Percentiles rank a stretch among this genome's conserved stretches.
Conservation (phyloP, 2,329 filamentous ascomycete genomes). For the Calonectria ilicicola region DNA sequence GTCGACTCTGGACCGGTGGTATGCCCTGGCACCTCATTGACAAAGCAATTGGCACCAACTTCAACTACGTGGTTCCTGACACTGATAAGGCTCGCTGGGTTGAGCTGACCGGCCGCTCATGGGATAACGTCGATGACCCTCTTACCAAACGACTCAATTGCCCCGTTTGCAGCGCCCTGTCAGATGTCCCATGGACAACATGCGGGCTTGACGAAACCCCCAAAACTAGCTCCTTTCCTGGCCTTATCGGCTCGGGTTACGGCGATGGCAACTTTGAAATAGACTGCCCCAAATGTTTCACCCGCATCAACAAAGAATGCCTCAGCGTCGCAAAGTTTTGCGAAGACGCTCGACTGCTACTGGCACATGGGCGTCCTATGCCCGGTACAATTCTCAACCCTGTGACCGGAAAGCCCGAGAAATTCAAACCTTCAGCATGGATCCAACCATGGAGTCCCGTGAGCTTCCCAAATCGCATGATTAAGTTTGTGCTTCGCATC, state of each 20-base stretch:
- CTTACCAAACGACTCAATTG: constrained; percentile 60
- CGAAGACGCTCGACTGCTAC: constrained; percentile 61
- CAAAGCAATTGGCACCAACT: constrained; percentile 64
- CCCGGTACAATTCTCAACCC: constrained; percentile 75
- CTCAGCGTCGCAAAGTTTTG: constrained; percentile 70
- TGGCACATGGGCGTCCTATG: constrained; percentile 64
- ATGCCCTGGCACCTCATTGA: constrained; percentile 73
- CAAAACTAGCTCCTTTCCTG: constrained; percentile 30
- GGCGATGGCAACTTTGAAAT: constrained; percentile 67
- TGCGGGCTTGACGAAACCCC: constrained; percentile 39
- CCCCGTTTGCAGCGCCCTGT: constrained; percentile 44
- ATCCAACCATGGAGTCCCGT: constrained; percentile 40
- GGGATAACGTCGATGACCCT: constrained; percentile 66
- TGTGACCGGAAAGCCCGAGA: constrained; percentile 62
- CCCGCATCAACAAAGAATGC: constrained; percentile 64
- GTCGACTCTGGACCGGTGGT: constrained; percentile 62
- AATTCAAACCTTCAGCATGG: neutral
- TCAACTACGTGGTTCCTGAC: constrained; percentile 62
- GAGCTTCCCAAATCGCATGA: constrained; percentile 69
- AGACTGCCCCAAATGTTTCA: constrained; percentile 64
- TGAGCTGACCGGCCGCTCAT: constrained; percentile 57
- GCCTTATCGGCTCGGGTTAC: constrained; percentile 66
- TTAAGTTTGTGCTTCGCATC: constrained; percentile 59
- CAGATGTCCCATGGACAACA: constrained; percentile 67
- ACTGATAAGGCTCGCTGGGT: constrained; percentile 58